Evolutionary conservation across 495 filamentous ascomycete species (phyloP), one percentile per base, ranked within the genome.

Genomic region (Pyronema domesticum): DNA sequence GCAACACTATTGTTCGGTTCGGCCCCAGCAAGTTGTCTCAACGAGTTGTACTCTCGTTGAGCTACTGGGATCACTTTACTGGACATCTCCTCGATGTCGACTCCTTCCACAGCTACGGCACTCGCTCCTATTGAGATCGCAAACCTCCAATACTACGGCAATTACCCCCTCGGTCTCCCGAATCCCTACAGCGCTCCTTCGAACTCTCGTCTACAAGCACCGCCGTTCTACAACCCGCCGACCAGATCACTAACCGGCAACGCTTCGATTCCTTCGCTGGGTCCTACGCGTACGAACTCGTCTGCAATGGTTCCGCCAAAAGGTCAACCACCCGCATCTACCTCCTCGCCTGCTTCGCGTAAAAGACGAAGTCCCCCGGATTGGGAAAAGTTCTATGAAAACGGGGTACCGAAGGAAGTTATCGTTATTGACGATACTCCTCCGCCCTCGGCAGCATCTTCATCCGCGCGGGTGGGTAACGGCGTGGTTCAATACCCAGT

Each of bases 351-450:
- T 10, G 37, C 37, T 9, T 14, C 35, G 7, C 35, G 61, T 51
- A 63, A 55, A 39, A 58, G 66, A 36, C 61, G 67, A 60, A 67
- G 62, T 52, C 74, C 76, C 57, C 82, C 85, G 55, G 80, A 96
- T 71, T 96, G 89, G 89, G 70, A 77, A 35, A 77, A 80, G 56
- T 96, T 94, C 65, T 96, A 94, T 68, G 85, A 84, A 66, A 93
- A 95, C 69, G 89, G 89, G 15, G 68, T 89, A 13, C 89, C 89
- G 11, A 84, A 89, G 65, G 89, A 95, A 69, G 77, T 96, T 66
- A 95, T 96, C 65, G 81, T 95, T 56, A 96, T 96, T 66, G 85
- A 94, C 61, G 89, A 95, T 69, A 80, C 83, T n/a, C 75, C 78
- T 17, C 78, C 82, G 34, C 56, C 55, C 7, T 7, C 50, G 37